Evolutionary conservation across 345 rosid genomes (phyloP).

Genomic region (Excoecaria agallocha): DNA sequence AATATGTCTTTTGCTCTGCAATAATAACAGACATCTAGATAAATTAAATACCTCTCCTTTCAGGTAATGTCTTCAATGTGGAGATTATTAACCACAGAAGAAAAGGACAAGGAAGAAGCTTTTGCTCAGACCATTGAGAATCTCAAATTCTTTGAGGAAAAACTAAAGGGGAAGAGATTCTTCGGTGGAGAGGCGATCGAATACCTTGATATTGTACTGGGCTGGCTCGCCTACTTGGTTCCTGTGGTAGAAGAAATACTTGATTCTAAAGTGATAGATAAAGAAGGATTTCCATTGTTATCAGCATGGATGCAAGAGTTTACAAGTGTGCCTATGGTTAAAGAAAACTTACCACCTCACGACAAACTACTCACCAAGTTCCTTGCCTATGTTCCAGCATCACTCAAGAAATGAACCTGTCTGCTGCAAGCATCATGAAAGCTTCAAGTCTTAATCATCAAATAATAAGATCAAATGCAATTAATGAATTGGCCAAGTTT

Average conservation of each 20-base stretch:
- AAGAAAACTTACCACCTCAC: slow-evolving; percentile 38
- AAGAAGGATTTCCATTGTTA: slow-evolving; percentile 27
- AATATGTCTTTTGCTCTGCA: no score
- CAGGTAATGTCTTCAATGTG: slow-evolving; percentile 30
- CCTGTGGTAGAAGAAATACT: slow-evolving; percentile 25
- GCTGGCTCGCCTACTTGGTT: slow-evolving; percentile 33
- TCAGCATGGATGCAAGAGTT: slow-evolving; percentile 32
- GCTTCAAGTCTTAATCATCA: neutral
- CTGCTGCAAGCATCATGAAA: neutral
- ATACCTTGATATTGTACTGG: slow-evolving; percentile 33
- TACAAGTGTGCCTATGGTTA: slow-evolving; percentile 19
- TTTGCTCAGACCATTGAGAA: slow-evolving; percentile 10
- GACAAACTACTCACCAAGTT: slow-evolving; percentile 32
- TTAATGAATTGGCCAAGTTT: neutral
- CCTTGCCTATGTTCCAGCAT: slow-evolving; percentile 5
- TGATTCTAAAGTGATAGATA: slow-evolving; percentile 23
- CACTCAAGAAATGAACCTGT: neutral
- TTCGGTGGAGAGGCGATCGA: slow-evolving; percentile 44
- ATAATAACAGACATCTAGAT: no score
- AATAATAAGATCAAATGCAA: neutral
- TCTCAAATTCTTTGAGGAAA: slow-evolving; percentile 33
- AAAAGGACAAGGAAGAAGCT: slow-evolving; percentile 32
- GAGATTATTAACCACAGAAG: slow-evolving; percentile 18
- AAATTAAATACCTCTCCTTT: neutral
- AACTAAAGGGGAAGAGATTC: slow-evolving; percentile 39